A percentile compares a stretch with the other conserved stretches of the same genome.
These are phyloP conservation scores for Flaveria linearis DNA, from an alignment of 129 eudicot species.

Conservation along the genomic window DNA sequence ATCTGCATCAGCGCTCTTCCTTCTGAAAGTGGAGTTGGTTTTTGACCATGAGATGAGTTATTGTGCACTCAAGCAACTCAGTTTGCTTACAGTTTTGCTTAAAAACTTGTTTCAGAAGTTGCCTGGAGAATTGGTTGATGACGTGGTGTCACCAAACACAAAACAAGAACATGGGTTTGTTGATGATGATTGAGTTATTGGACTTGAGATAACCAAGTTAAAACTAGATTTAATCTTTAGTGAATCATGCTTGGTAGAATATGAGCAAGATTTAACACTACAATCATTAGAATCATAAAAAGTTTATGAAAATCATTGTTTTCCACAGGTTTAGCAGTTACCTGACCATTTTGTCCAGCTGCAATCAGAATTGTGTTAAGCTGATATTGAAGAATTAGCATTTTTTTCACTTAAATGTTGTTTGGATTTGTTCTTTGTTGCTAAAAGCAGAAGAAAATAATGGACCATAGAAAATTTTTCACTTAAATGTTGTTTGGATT, in stretches of 20 bases:
- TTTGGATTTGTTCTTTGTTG: too few relatives aligned
- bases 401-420: too few relatives aligned
- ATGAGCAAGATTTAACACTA: constrained; percentile 20
- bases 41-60: not conserved
- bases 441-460: too few relatives aligned
- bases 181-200: constrained; percentile 48
- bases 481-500: too few relatives aligned
- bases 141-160: constrained; percentile 50
- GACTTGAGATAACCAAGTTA: constrained; percentile 43
- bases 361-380: constrained; percentile 36
- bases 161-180: constrained; percentile 55
- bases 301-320: constrained; percentile 29
- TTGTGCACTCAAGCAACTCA: constrained; percentile 55
- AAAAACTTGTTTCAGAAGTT: constrained; percentile 58
- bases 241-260: constrained; percentile 42
- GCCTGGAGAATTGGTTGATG: constrained; percentile 61
- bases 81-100: constrained; percentile 40
- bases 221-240: constrained; percentile 44
- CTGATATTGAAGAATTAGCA: too few relatives aligned
- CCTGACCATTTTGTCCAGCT: constrained; percentile 86
- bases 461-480: too few relatives aligned
- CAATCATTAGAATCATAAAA: constrained; percentile 31
- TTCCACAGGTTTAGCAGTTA: constrained; percentile 79
- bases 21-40: not conserved
- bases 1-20: constrained; percentile 54